Conservation (phyloP, 2,329 filamentous ascomycete genomes). For the Phialophora chinensis region DNA sequence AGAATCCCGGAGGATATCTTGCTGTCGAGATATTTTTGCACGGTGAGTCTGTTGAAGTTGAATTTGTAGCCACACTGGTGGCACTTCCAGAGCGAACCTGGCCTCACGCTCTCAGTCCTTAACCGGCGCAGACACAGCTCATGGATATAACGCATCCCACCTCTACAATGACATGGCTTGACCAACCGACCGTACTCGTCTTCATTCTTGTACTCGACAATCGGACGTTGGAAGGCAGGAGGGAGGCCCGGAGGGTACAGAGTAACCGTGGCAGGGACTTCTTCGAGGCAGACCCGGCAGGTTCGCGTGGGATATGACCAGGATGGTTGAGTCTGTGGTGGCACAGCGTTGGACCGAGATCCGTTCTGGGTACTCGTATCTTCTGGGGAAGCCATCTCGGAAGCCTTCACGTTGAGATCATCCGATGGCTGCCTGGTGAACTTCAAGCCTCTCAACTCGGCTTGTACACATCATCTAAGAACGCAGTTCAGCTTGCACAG, state of each 20-base stretch:
- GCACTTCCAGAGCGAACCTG: constrained; percentile 40
- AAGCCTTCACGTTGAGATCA: neutral
- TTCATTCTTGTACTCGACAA: constrained; percentile 74
- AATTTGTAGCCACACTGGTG: constrained; percentile 39
- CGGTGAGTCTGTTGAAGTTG: constrained; percentile 38
- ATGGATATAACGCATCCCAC: constrained; percentile 91
- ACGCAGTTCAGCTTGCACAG: neutral
- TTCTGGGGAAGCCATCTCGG: constrained; percentile 23
- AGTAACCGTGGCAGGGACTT: constrained; percentile 66
- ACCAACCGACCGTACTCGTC: constrained; percentile 76
- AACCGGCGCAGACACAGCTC: constrained; percentile 85
- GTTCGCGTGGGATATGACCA: constrained; percentile 69
- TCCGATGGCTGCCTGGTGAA: constrained; percentile 5
- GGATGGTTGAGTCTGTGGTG: constrained; percentile 20
- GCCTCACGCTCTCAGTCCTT: constrained; percentile 72
- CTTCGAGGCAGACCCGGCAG: constrained; percentile 89
- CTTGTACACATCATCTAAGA: constrained; percentile 16
- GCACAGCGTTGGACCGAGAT: neutral
- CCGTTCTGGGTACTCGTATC: neutral
- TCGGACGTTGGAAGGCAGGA: constrained; percentile 61
- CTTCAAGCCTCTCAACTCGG: constrained; percentile 10
- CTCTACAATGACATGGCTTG: constrained; percentile 91
- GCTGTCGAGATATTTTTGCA: constrained; percentile 63
- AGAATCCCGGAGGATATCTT: constrained; percentile 70
- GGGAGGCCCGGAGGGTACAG: constrained; percentile 60